A percentile compares a stretch with the other conserved stretches of the same genome.
These are phyloP conservation scores for Aspergillus sp. DNA, from an alignment of 2,329 filamentous ascomycete genomes.

Conservation along the genomic window DNA sequence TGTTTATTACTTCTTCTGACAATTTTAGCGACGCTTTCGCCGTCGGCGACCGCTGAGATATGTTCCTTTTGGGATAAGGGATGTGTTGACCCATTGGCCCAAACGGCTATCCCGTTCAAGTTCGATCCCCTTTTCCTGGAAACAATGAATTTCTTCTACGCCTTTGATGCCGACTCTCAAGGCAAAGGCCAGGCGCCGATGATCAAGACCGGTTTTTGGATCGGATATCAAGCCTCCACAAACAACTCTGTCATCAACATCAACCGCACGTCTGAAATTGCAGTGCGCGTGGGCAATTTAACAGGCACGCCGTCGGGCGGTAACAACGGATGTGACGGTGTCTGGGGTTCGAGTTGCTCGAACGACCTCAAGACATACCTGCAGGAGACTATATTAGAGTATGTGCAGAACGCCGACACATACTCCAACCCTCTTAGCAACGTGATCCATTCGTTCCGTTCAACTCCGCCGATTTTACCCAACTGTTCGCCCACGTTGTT, in stretches of 20 bases:
- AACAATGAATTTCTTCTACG: slow-evolving; percentile 35
- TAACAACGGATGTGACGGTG: slow-evolving; percentile 40
- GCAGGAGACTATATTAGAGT: slow-evolving; percentile 25
- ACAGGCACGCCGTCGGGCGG: slow-evolving; percentile 33
- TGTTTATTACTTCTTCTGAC: slow-evolving; percentile 18
- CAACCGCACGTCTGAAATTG: slow-evolving; percentile 39
- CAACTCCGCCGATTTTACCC: slow-evolving; percentile 21
- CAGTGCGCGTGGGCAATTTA: slow-evolving; percentile 37
- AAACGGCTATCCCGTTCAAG: slow-evolving; percentile 33
- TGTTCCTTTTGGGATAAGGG: slow-evolving; percentile 36
- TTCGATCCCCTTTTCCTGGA: slow-evolving; percentile 37
- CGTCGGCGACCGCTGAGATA: slow-evolving; percentile 27
- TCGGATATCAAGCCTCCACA: slow-evolving; percentile 33
- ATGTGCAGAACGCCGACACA: slow-evolving; percentile 20
- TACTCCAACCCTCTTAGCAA: slow-evolving; percentile 32
- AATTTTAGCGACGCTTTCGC: slow-evolving; percentile 21
- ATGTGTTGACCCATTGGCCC: slow-evolving; percentile 40
- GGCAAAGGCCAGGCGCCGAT: slow-evolving; percentile 34
- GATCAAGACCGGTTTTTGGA: slow-evolving; percentile 39
- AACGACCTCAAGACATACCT: slow-evolving; percentile 30
- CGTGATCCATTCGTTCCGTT: slow-evolving; percentile 29
- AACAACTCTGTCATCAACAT: slow-evolving; percentile 26
- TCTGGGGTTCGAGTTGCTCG: slow-evolving; percentile 37
- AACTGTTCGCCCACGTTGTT: slow-evolving; percentile 34
- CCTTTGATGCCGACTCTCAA: slow-evolving; percentile 32